Base-by-base conservation (phyloP, 2,329 filamentous ascomycete genomes). In the Xylariaceae sp. region DNA sequence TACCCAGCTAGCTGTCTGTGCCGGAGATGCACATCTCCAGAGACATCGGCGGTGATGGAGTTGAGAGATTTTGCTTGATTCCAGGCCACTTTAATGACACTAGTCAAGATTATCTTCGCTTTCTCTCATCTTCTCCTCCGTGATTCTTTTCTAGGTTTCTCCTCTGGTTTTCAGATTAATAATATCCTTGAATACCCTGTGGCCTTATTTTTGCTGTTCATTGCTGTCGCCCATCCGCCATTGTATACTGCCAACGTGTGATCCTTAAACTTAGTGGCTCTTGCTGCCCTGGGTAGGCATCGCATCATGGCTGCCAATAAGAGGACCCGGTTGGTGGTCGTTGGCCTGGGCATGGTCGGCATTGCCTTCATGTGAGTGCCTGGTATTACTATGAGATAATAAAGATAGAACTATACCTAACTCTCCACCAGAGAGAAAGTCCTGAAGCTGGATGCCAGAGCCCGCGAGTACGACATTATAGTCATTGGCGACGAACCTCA, bases 311-410 rank as follows among this genome's bases (percentile, higher is more conserved):
- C 67, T 3, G 58, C 40, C 35, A 59, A 50, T 9, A 55, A 74
- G 55, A 76, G 83, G 57, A 91, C 89, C 70, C 85, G 81, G 67
- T 75, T 95, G 29, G 91, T 95, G 2, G 85, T 96, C 30, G 90
- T 96, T 32, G 92, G 92, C 8, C 73, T 96, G 73, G 92, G 92
- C 2, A 97, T 97, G 92, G 92, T 96, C 37, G 91, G 88, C 32
- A 88, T 94, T 62, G 86, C 89, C 35, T 93, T 95, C 70, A 91
- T 95, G 89, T 93, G 75, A 79, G 87, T 78, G 8, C 16, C 7
- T 16, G 13, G 29, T 29, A 39, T 10, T 8, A 9, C 20, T 7
- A 18, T 10, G 13, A 30, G 9, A n/a, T n/a, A n/a, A n/a, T n/a
- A n/a, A n/a, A n/a, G n/a, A n/a, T n/a, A n/a, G 9, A 27, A 1